These are phyloP conservation scores for Ustilago loliicola DNA, from an alignment of 1,284 basidiomycete species.

Conservation along the genomic window DNA sequence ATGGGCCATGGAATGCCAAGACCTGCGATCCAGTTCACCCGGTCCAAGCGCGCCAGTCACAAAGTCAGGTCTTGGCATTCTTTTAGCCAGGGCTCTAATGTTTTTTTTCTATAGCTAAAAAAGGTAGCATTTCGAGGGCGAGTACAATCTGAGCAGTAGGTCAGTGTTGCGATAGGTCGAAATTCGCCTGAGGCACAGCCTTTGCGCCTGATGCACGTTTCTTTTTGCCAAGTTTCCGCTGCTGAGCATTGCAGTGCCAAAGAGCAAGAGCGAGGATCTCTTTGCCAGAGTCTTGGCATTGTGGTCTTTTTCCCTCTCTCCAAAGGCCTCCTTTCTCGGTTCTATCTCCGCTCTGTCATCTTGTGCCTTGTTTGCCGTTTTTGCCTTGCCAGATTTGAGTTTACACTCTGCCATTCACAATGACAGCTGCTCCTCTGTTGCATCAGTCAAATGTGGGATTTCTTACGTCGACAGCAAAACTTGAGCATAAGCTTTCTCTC, in stretches of 20 bases:
- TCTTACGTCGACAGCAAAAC: background rate
- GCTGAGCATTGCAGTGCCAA: background rate
- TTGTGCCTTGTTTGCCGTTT: background rate
- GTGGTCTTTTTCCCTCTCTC: background rate
- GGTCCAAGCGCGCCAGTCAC: background rate
- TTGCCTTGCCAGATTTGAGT: background rate
- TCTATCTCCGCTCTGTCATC: background rate
- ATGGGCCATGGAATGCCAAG: slow-evolving; percentile 30
- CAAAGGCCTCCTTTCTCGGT: background rate
- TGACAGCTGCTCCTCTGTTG: too few species aligned
- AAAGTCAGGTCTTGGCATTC: slow-evolving; percentile 20
- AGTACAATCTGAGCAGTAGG: background rate
- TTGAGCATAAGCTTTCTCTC: background rate
- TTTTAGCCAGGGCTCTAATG: background rate
- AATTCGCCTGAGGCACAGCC: background rate
- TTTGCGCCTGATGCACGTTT: slow-evolving; percentile 6
- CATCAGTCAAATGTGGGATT: background rate
- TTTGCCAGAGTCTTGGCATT: background rate
- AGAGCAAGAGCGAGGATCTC: background rate
- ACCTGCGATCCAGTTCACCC: slow-evolving; percentile 26
- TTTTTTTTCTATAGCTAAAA: background rate
- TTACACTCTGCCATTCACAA: background rate
- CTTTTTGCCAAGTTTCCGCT: background rate
- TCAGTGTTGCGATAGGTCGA: background rate
- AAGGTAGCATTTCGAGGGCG: background rate